Evolutionary conservation across 2,329 filamentous ascomycete genomes (phyloP), one percentile per base, ranked within the genome.

Genomic region (Clarireedia paspali): DNA sequence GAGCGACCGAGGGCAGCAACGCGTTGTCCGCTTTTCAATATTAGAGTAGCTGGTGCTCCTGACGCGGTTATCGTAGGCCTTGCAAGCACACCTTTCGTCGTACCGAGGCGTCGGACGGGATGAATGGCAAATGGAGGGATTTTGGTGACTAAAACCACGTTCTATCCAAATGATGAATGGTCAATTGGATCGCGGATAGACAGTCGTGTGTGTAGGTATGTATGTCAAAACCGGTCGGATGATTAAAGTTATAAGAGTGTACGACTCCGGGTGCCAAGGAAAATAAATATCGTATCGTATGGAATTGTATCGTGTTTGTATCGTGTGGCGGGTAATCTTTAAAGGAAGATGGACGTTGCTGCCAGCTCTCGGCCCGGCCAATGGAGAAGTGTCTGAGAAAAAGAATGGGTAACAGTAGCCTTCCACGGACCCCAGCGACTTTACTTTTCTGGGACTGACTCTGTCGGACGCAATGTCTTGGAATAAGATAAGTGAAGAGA

Each of bases 21-120:
- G n/a, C 36, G n/a, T 47, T 56, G 47, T 56, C 10, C 48, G 47
- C 51, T 23, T 52, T 50, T 56, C 40, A n/a, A 17, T 50, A 55
- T 9, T 30, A 30, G 27, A 20, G 27, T 30, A 30, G 7, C 27
- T 30, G 27, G 53, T 55, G 60, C 50, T 60, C 47, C 58, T 47
- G 60, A 60, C 60, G 15, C 60, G 62, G 60, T 53, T 64, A 57
- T 57, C 58, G 57, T 61, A 63, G 61, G 63, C 61, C 60, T 63
- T 61, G 48, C 51, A 15, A 49, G 14, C 14, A 26, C 7, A 24
- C 44, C 20, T 46, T 24, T 14, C 20, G 44, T 46, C 7, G 14
- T 46, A 46, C 44, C 14, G 40, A 40, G 44, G 40, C 7, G 14
- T 46, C 26, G 17, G 44, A 46, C 24, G 23, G 23, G 20, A 20